A percentile compares a stretch with the other conserved stretches of the same genome.
Evolutionary conservation across 805 yeast species (phyloP).

Genomic region (Ogataea kodamae): DNA sequence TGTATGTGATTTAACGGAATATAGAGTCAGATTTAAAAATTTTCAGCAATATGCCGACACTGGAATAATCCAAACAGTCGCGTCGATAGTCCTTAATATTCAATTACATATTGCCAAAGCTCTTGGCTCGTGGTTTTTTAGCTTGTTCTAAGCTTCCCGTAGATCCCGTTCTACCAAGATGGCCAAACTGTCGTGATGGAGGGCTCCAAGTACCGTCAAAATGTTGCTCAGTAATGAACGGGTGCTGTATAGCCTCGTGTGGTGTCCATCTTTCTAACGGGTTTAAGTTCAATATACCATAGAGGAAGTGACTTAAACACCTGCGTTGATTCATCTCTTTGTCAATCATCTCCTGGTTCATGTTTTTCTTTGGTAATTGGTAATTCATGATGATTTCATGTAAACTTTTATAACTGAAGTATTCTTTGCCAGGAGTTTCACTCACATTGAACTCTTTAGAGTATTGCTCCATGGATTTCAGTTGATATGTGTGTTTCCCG

Average conservation of each 20-base stretch:
- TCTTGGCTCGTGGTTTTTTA: conserved; percentile 23
- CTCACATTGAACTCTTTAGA: conserved; percentile 48
- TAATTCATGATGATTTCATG: conserved; percentile 76
- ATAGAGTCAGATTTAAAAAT: conserved; percentile 5
- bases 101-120: conserved; percentile 16
- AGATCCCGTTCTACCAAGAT: conserved; percentile 7
- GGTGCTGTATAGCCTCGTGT: conserved; percentile 89
- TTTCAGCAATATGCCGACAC: conserved; percentile 7
- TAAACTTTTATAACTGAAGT: conserved; percentile 63
- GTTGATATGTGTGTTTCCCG: conserved; percentile 29
- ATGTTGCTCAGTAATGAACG: conserved; percentile 68
- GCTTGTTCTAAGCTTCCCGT: conserved; percentile 6
- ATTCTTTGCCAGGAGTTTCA: conserved; percentile 82
- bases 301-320: conserved; percentile 70
- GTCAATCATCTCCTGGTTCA: conserved; percentile 53
- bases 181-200: conserved; percentile 29
- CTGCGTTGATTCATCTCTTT: conserved; percentile 71
- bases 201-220: conserved; percentile 55
- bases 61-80: conserved; percentile 4
- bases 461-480: conserved; percentile 43
- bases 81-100: conserved; percentile 11
- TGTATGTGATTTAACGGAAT: conserved; percentile 11
- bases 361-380: conserved; percentile 57
- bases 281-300: conserved; percentile 74
- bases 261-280: conserved; percentile 97